phyloP scores from a whole-genome alignment of 176 grass and related monocot genomes.

The Bonia amplexicaulis region DNA sequence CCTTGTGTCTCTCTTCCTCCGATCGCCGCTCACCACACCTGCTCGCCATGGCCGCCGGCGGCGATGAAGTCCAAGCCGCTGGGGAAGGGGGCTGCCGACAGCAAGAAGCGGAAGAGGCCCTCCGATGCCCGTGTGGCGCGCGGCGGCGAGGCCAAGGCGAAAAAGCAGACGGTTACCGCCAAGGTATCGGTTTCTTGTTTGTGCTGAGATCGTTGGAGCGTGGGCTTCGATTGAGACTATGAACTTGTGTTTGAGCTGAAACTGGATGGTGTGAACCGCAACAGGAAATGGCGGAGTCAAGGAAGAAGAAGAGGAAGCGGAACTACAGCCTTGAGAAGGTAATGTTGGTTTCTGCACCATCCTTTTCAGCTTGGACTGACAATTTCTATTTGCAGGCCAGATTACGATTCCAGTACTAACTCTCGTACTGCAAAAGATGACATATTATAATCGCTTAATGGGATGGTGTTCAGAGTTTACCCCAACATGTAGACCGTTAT shows the following conservation, averaged over 20 bases:
- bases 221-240: not conserved
- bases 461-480: not conserved
- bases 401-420: not conserved
- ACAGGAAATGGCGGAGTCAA: constrained; percentile 62
- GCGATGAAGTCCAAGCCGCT: not conserved
- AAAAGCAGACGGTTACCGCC: constrained; percentile 31
- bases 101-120: constrained; percentile 28
- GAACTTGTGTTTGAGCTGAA: not conserved
- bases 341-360: not conserved
- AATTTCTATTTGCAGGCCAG: not conserved
- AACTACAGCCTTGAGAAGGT: constrained; percentile 84
- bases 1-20: not conserved
- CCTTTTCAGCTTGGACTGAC: not conserved
- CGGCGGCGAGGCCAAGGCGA: not conserved
- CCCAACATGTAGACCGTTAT: not conserved
- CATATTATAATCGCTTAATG: not conserved
- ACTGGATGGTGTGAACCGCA: not conserved
- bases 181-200: constrained; percentile 32
- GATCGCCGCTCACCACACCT: not conserved
- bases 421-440: not conserved
- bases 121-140: not conserved
- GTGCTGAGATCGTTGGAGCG: not conserved
- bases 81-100: not conserved
- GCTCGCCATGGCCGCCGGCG: constrained; percentile 26
- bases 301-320: constrained; percentile 73